These are phyloP conservation scores for Pulveroboletus sp. DNA, from an alignment of 1,284 basidiomycete genomes.

Conservation along the genomic window DNA sequence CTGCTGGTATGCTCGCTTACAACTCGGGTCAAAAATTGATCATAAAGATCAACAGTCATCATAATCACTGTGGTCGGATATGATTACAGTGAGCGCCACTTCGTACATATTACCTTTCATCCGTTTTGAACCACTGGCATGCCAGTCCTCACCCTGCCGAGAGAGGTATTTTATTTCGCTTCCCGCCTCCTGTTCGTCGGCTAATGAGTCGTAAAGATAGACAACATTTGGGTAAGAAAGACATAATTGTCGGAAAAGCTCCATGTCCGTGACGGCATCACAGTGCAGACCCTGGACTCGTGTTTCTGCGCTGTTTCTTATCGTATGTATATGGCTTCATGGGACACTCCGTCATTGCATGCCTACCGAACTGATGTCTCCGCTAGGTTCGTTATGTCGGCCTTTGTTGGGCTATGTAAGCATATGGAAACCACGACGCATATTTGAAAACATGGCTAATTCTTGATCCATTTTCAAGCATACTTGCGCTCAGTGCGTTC, in stretches of 20 bases:
- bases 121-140: not conserved
- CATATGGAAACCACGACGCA: not conserved
- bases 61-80: constrained; percentile 8
- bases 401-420: constrained; percentile 15
- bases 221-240: constrained; percentile 16
- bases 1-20: not conserved
- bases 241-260: too few species aligned
- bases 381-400: constrained; percentile 23
- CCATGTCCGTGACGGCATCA: not conserved
- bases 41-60: not conserved
- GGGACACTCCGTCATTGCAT: not conserved
- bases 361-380: not conserved
- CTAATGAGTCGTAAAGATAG: constrained; percentile 8
- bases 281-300: constrained; percentile 19
- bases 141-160: constrained; percentile 15
- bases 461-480: not conserved
- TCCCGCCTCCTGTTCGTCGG: not conserved
- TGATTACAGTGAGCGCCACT: constrained; percentile 15
- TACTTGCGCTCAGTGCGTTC: constrained; percentile 6
- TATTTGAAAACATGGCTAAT: not conserved
- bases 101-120: not conserved
- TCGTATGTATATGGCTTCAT: constrained; percentile 11
- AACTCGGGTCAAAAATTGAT: not conserved
- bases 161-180: constrained; percentile 9
- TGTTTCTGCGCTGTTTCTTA: constrained; percentile 15